Percentiles rank a stretch among this genome's conserved stretches.
phyloP scores from a whole-genome alignment of 495 filamentous ascomycete species.

The Cryomyces minteri region DNA sequence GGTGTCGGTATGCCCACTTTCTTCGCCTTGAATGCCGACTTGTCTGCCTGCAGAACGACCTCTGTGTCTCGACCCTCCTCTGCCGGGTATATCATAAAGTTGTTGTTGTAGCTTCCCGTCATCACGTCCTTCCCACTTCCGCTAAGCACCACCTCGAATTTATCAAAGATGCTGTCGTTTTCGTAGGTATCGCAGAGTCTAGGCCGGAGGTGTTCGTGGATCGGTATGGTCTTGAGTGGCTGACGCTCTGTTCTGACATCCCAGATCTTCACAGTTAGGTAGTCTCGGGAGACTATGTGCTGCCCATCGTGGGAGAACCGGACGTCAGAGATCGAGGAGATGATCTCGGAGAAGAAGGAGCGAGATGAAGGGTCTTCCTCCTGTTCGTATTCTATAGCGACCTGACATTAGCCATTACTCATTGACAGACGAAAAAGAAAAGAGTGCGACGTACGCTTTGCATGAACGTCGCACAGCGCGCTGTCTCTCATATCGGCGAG shows the following conservation, averaged over 20 bases:
- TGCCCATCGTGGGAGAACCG: conserved; percentile 91
- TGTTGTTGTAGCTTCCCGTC: conserved; percentile 99
- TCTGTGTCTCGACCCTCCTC: conserved; percentile 91
- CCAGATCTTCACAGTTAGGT: conserved; percentile 98
- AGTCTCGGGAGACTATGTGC: conserved; percentile 95
- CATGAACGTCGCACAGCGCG: conserved; percentile 86
- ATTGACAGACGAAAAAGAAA: not conserved
- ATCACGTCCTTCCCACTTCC: conserved; percentile 97
- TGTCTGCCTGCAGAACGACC: conserved; percentile 93
- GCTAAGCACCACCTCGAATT: conserved; percentile 98
- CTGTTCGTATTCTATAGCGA: conserved; percentile 77
- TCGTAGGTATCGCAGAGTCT: conserved; percentile 96
- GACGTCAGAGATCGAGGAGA: conserved; percentile 97
- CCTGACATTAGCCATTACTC: conserved; percentile 2
- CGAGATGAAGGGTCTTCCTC: conserved; percentile 97
- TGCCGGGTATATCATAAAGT: conserved; percentile 99
- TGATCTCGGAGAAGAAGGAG: conserved; percentile 99
- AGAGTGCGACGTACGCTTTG: conserved; percentile 55
- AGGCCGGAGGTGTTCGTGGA: conserved; percentile 90
- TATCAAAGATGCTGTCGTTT: conserved; percentile 99
- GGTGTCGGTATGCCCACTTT: conserved; percentile 96
- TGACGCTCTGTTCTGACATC: conserved; percentile 97
- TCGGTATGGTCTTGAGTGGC: conserved; percentile 94
- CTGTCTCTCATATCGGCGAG: conserved; percentile 95
- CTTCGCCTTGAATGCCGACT: conserved; percentile 98